phyloP scores from a whole-genome alignment of 371 early-diverging fungal genomes.

The Mortierella sp. region DNA sequence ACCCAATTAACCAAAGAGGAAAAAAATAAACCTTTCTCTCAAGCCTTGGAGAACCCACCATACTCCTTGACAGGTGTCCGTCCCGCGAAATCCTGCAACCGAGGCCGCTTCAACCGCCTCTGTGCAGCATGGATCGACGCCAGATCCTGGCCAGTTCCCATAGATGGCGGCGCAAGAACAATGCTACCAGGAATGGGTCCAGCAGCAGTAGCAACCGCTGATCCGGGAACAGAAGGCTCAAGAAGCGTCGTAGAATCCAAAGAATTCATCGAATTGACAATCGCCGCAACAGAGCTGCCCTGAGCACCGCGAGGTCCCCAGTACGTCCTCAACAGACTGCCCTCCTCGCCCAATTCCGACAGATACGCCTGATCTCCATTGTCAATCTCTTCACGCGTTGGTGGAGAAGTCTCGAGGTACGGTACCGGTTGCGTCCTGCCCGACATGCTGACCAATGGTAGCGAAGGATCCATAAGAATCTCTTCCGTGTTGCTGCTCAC shows the following conservation, averaged over 20 bases:
- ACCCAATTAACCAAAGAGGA: neutral
- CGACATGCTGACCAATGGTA: conserved; percentile 43
- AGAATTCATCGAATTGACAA: conserved; percentile 44
- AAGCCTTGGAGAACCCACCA: conserved; percentile 15
- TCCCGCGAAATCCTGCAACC: conserved; percentile 52
- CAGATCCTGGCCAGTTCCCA: neutral
- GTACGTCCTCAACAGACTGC: conserved; percentile 47
- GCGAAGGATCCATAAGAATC: conserved; percentile 4
- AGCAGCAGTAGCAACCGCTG: too few relatives aligned
- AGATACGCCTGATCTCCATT: conserved; percentile 43
- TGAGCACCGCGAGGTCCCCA: conserved; percentile 55
- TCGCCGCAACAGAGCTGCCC: conserved; percentile 34
- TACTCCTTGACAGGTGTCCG: conserved; percentile 37
- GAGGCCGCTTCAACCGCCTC: conserved; percentile 28
- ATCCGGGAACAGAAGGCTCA: neutral
- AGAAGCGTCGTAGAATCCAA: conserved; percentile 23
- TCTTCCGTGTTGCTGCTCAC: conserved; percentile 6
- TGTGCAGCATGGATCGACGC: conserved; percentile 8
- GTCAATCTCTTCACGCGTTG: conserved; percentile 40
- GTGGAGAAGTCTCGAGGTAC: conserved; percentile 42
- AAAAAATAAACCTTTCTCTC: conserved; percentile 1
- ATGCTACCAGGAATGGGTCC: too few relatives aligned
- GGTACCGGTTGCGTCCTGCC: conserved; percentile 52
- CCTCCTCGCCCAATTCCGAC: conserved; percentile 45
- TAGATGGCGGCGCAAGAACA: neutral